Base-by-base conservation (phyloP, 805 yeast species). In the Ogataea thermomethanolica region DNA sequence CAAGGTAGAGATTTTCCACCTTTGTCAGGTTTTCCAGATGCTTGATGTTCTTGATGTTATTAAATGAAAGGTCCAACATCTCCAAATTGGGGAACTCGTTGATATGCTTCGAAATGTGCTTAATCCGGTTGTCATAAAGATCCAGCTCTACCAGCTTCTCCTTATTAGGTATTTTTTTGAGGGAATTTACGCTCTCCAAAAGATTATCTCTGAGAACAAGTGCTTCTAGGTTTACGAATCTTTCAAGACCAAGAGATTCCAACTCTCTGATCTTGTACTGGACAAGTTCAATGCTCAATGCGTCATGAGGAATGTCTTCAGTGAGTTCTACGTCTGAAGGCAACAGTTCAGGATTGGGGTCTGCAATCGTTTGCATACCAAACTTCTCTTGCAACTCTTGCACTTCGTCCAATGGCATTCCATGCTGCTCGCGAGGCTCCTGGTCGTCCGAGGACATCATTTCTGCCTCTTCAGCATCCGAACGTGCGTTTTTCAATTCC, bases 111-210 rank as follows among this genome's bases (percentile, higher is more conserved):
- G 90, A 80, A 37, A 93, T 87, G 57, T 89, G 96, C 49, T 81
- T 79, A 53, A 93, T 84, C 52, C 95, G 69, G 63, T 93, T 93
- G 63, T 93, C 99, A 59, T 93, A 93, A 24, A 90, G 70, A 61
- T 93, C 99, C 43, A 93, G 65, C 45, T 88, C 93, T 49, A 77
- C 84, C 51, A 93, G 53, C 0, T 70, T 69, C 2, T 71, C 77
- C 28, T 64, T 69, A 12, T 78, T 76, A 3, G 37, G 44, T 8
- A 84, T 55, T 9, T 65, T 66, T 43, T 89, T 89, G 13, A 91
- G 66, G 8, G 79, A 89, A 31, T 78, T 73, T 27, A 90, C 71
- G n/a, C 83, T 74, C 22, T 84, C 80, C 28, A 93, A 68, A 48
- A 88, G 66, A 61, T 93, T 93, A 55, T 89, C 95, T 57, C 99